These are phyloP conservation scores for Basidiobolus meristosporus DNA, from an alignment of 371 early-diverging fungal genomes.

Conservation along the genomic window DNA sequence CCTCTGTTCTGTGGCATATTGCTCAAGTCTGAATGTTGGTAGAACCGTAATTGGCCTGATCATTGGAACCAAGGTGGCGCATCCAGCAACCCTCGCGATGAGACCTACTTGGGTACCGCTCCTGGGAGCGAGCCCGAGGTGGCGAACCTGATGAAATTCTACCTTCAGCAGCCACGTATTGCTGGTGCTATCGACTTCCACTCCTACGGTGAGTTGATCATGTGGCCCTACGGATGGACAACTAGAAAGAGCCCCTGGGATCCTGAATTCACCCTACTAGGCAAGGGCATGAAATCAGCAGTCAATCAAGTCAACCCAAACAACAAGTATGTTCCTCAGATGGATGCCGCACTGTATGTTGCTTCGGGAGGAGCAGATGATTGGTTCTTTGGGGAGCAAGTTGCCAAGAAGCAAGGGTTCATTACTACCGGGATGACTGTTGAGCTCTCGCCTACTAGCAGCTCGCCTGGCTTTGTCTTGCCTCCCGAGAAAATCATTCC, in stretches of 20 bases:
- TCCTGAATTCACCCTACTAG: background rate
- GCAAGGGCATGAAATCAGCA: background rate
- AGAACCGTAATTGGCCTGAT: constrained; percentile 17
- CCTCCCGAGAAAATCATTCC: constrained; percentile 18
- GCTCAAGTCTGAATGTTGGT: no score
- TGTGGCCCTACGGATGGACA: constrained; percentile 9
- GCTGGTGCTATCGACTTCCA: constrained; percentile 37
- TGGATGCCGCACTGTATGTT: constrained; percentile 1
- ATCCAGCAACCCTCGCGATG: constrained; percentile 18
- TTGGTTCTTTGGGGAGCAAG: constrained; percentile 2
- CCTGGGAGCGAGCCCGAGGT: constrained; percentile 32
- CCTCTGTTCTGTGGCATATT: no score
- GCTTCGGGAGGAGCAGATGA: constrained; percentile 2
- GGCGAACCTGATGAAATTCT: constrained; percentile 19
- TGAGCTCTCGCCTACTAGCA: constrained; percentile 1
- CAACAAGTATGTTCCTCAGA: background rate
- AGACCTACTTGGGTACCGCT: constrained; percentile 27
- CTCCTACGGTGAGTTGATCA: constrained; percentile 20
- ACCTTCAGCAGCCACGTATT: constrained; percentile 16
- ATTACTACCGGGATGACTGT: constrained; percentile 3
- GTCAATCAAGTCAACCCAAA: background rate
- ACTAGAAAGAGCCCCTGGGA: background rate
- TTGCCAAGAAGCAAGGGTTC: background rate
- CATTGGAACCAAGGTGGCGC: constrained; percentile 36
- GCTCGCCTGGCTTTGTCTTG: constrained; percentile 11